These are phyloP conservation scores for Aspergillus affinis DNA, from an alignment of 495 filamentous ascomycete species.

Conservation along the genomic window DNA sequence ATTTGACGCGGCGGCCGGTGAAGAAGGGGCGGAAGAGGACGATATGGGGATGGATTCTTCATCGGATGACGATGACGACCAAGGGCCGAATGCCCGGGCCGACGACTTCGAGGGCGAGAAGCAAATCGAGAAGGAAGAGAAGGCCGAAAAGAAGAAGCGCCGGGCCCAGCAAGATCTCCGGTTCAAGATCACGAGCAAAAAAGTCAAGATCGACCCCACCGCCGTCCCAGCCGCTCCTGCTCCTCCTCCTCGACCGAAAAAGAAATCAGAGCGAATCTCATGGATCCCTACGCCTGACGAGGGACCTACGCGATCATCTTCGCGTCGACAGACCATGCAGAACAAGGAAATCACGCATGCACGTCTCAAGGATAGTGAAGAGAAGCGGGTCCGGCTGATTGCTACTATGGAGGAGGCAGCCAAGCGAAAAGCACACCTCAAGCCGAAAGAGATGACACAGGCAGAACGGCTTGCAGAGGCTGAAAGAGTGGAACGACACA, in stretches of 20 bases:
- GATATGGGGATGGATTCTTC: conserved; percentile 83
- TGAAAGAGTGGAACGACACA: conserved; percentile 75
- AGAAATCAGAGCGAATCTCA: conserved; percentile 88
- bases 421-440: conserved; percentile 69
- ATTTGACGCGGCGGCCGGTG: conserved; percentile 66
- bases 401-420: conserved; percentile 87
- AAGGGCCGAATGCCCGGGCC: conserved; percentile 62
- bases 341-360: conserved; percentile 82
- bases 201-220: conserved; percentile 64
- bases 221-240: conserved; percentile 44
- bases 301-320: conserved; percentile 77
- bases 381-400: conserved; percentile 72
- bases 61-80: conserved; percentile 72
- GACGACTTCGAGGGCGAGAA: conserved; percentile 61
- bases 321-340: conserved; percentile 75
- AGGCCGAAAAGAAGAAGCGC: conserved; percentile 65
- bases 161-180: conserved; percentile 61
- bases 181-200: conserved; percentile 53
- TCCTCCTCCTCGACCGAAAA: conserved; percentile 68
- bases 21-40: conserved; percentile 62
- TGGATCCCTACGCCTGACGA: conserved; percentile 83
- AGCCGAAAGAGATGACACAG: conserved; percentile 83
- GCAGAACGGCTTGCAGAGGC: conserved; percentile 84
- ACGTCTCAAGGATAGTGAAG: conserved; percentile 80
- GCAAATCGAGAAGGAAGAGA: conserved; percentile 63